These are phyloP conservation scores for Eucalyptus leucophloia DNA, from an alignment of 345 rosid genomes.

Conservation along the genomic window DNA sequence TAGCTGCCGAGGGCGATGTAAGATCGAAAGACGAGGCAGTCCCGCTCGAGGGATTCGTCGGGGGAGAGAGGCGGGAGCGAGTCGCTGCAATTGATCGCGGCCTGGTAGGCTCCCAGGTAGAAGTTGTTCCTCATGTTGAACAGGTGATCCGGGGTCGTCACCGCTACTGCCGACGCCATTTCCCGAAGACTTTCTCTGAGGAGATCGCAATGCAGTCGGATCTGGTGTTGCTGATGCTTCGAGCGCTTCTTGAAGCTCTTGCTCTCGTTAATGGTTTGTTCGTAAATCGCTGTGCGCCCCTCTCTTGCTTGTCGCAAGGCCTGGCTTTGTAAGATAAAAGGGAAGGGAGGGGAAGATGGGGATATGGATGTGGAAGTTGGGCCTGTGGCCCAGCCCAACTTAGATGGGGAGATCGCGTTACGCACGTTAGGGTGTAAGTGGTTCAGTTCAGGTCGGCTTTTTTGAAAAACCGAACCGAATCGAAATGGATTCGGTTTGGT, in stretches of 20 bases:
- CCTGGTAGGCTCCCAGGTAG: conserved; percentile 84
- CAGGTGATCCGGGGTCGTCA: conserved; percentile 62
- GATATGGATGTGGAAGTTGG: background rate
- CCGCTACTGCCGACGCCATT: conserved; percentile 13
- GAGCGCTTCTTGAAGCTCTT: background rate
- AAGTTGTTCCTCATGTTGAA: conserved; percentile 74
- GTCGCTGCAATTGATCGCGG: conserved; percentile 90
- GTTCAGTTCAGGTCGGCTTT: background rate
- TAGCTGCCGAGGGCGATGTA: conserved; percentile 92
- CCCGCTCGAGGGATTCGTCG: conserved; percentile 82
- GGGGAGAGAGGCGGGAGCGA: conserved; percentile 50
- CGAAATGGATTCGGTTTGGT: background rate
- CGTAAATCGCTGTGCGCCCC: background rate
- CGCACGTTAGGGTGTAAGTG: no score
- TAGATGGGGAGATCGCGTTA: background rate
- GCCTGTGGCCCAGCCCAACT: background rate
- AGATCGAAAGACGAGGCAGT: conserved; percentile 78
- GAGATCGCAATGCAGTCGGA: background rate
- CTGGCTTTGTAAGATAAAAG: background rate
- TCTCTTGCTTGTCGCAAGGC: background rate
- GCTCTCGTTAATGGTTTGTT: background rate
- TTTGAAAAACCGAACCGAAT: no score
- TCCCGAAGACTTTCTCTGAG: background rate
- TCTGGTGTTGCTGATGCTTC: background rate
- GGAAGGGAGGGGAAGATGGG: background rate